These are phyloP conservation scores for Triglochin maritima DNA, from an alignment of 106 monocot genomes.

Conservation along the genomic window DNA sequence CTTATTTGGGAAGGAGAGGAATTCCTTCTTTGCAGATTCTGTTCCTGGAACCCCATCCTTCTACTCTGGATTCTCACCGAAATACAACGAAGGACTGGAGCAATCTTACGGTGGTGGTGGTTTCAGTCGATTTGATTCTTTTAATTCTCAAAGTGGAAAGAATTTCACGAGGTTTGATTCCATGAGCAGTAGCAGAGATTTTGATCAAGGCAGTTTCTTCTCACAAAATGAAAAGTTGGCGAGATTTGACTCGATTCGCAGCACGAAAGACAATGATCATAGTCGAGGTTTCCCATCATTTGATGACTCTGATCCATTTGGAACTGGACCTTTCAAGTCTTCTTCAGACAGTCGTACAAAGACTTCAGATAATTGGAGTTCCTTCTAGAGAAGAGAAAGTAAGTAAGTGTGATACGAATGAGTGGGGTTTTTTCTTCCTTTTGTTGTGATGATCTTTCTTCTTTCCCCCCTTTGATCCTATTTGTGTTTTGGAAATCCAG, in stretches of 20 bases:
- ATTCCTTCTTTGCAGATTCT: conserved; percentile 74
- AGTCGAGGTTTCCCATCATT: conserved; percentile 45
- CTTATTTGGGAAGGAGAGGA: conserved; percentile 31
- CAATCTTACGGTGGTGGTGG: conserved; percentile 21
- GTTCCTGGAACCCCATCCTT: conserved; percentile 71
- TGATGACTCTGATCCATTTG: conserved; percentile 72
- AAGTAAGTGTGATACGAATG: background rate
- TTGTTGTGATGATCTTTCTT: background rate
- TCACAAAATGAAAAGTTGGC: conserved; percentile 19
- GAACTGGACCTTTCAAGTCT: conserved; percentile 62
- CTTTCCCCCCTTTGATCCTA: background rate
- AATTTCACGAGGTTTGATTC: conserved; percentile 51
- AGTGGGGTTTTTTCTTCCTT: background rate
- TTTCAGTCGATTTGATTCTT: conserved; percentile 67
- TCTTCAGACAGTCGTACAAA: conserved; percentile 28
- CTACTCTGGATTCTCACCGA: conserved; percentile 44
- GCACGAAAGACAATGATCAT: conserved; percentile 27
- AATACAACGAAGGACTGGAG: conserved; percentile 39
- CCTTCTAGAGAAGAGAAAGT: conserved; percentile 19
- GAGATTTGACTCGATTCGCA: conserved; percentile 48
- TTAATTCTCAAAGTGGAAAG: conserved; percentile 23
- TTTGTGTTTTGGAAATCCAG: too few relatives aligned
- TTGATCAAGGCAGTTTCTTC: conserved; percentile 33
- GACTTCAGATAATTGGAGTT: conserved; percentile 38
- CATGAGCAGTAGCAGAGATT: conserved; percentile 32